These are phyloP conservation scores for Penicillium soppii DNA, from an alignment of 495 filamentous ascomycete species.

Conservation along the genomic window DNA sequence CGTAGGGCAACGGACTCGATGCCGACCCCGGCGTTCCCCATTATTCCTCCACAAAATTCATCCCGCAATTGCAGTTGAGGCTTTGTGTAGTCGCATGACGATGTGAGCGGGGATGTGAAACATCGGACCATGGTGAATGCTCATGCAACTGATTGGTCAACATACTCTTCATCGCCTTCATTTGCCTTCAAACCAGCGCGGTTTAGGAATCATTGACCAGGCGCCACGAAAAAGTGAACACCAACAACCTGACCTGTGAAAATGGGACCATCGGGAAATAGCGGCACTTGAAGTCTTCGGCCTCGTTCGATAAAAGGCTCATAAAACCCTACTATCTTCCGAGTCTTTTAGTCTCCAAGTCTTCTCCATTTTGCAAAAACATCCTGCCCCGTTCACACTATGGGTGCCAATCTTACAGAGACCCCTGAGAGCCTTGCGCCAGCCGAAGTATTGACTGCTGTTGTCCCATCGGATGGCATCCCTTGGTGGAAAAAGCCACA, in stretches of 20 bases:
- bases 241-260: background rate
- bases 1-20: background rate
- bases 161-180: background rate
- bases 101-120: background rate
- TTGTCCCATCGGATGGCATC: constrained; percentile 30
- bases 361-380: background rate
- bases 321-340: background rate
- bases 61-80: constrained; percentile 2
- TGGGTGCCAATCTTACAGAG: background rate
- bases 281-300: background rate
- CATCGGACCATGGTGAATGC: background rate
- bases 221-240: background rate
- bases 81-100: background rate
- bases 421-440: background rate
- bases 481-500: constrained; percentile 34
- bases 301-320: background rate
- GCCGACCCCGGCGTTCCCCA: constrained; percentile 4
- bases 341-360: background rate
- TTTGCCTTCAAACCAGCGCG: background rate
- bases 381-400: background rate
- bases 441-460: constrained; percentile 14
- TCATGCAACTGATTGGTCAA: background rate
- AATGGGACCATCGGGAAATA: constrained; percentile 1
- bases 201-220: background rate
- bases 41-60: constrained; percentile 3